phyloP scores from a whole-genome alignment of 2,329 filamentous ascomycete species.

The Huntiella bhutanensis region DNA sequence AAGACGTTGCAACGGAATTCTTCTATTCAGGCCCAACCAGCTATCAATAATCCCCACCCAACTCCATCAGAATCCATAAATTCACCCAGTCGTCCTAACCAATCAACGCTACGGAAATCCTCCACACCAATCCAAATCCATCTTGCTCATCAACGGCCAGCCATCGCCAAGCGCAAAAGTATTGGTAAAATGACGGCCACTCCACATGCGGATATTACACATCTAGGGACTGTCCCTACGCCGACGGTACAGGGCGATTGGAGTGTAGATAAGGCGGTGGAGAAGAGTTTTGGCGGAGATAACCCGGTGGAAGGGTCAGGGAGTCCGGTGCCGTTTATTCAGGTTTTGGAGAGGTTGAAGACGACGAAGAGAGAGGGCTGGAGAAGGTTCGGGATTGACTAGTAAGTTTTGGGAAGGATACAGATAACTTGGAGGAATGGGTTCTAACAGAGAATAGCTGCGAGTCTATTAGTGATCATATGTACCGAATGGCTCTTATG shows the following conservation, averaged over 20 bases:
- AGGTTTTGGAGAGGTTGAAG: constrained; percentile 84
- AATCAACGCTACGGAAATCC: no score
- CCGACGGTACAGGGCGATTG: constrained; percentile 14
- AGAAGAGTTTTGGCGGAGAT: constrained; percentile 16
- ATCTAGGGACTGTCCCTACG: constrained; percentile 14
- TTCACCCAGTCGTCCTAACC: no score
- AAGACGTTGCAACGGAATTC: no score
- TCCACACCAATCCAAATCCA: no score
- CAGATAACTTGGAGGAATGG: not conserved
- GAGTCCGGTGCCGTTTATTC: constrained; percentile 81
- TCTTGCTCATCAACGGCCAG: no score
- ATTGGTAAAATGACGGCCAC: not conserved
- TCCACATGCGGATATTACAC: constrained; percentile 6
- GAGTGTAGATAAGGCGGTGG: constrained; percentile 14
- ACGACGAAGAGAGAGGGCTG: constrained; percentile 93
- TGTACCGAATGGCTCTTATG: constrained; percentile 98
- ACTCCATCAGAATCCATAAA: no score
- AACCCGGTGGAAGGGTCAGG: constrained; percentile 35
- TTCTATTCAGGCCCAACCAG: no score
- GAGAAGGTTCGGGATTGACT: constrained; percentile 63
- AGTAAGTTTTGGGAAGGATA: constrained; percentile 20
- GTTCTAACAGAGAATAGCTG: constrained; percentile 26
- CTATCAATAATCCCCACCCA: no score
- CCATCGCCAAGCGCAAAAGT: no score
- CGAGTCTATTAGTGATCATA: constrained; percentile 93